Evolutionary conservation across 345 rosid genomes (phyloP).

Genomic region (Populus alba): DNA sequence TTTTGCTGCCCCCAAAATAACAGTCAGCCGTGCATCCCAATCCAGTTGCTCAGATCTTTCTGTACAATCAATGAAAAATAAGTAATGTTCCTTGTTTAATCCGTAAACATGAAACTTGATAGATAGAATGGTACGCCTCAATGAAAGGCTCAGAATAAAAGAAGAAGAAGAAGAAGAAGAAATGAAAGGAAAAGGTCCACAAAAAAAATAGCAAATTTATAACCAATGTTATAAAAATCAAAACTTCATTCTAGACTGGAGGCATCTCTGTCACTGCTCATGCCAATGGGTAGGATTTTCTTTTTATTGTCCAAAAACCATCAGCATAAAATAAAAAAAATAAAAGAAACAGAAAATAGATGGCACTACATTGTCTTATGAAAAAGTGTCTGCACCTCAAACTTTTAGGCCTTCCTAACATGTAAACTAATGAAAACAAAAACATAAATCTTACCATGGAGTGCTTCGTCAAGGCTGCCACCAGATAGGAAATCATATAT

Average conservation of each 20-base stretch:
- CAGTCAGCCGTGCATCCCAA: constrained; percentile 92
- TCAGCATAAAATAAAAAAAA: neutral
- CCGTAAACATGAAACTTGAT: neutral
- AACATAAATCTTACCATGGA: constrained; percentile 62
- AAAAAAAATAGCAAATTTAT: neutral
- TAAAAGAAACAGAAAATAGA: neutral
- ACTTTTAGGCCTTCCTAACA: neutral
- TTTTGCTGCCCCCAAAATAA: constrained; percentile 94
- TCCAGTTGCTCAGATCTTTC: constrained; percentile 86
- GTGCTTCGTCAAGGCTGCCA: constrained; percentile 96
- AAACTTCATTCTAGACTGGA: neutral
- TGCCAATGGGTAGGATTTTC: neutral
- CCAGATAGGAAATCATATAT: constrained; percentile 92
- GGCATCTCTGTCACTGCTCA: neutral
- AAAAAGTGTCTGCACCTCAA: neutral
- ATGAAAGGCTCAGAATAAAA: neutral
- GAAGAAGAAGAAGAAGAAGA: too few relatives aligned
- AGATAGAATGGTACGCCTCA: neutral
- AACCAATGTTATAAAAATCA: neutral
- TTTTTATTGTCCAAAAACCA: neutral
- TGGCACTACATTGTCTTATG: neutral
- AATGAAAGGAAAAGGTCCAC: neutral
- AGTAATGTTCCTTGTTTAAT: neutral
- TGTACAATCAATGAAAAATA: constrained; percentile 32
- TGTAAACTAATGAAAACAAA: constrained; percentile 6